Evolutionary conservation across 1,284 basidiomycete genomes (phyloP).

Genomic region (Microbotryomycetes sp.): DNA sequence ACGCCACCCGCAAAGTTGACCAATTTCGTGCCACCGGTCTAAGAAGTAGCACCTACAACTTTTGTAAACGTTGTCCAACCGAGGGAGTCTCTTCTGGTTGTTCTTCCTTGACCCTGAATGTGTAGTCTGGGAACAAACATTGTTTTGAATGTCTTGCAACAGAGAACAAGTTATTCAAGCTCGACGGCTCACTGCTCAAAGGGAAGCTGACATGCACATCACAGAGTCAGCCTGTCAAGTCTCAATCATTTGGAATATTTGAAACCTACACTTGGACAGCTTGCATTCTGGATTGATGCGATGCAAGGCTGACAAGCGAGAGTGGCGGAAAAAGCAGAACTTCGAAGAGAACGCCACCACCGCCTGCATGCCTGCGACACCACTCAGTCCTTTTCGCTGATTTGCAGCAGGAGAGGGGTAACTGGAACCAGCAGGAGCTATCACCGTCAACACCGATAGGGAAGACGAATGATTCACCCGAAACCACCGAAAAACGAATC

Average conservation of each 20-base stretch:
- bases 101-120: conserved; percentile 64
- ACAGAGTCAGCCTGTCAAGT: too few species aligned
- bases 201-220: not conserved
- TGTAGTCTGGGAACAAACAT: conserved; percentile 23
- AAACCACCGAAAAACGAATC: too few species aligned
- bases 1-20: not conserved
- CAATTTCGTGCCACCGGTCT: not conserved
- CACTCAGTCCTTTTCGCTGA: not conserved
- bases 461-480: too few species aligned
- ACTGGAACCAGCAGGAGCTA: too few species aligned
- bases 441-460: too few species aligned
- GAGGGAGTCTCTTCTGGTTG: conserved; percentile 96
- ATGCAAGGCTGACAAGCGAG: not conserved
- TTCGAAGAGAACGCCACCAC: too few species aligned
- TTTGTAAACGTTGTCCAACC: conserved; percentile 54
- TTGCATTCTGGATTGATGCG: not conserved
- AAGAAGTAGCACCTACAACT: conserved; percentile 26
- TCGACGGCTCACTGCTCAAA: not conserved
- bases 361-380: not conserved
- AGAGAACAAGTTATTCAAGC: too few species aligned
- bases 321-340: too few species aligned
- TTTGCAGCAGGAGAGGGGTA: too few species aligned
- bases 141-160: too few species aligned
- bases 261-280: not conserved
- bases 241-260: not conserved